These are phyloP conservation scores for Cordyceps javanica DNA, from an alignment of 2,329 filamentous ascomycete genomes.

Conservation along the genomic window DNA sequence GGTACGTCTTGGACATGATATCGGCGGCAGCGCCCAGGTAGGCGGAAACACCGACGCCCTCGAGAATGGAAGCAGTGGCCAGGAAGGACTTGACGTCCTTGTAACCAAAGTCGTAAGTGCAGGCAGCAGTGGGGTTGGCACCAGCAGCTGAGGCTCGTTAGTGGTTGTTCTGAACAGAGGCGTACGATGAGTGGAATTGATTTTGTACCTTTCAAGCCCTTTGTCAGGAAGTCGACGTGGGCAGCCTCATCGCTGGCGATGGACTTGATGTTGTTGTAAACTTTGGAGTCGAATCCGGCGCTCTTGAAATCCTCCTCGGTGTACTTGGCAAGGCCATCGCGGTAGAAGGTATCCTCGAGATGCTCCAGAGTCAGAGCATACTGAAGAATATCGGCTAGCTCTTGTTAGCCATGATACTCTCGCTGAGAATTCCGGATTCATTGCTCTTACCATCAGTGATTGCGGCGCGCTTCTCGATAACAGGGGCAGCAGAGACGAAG, in stretches of 20 bases:
- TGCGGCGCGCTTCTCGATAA: constrained; percentile 14
- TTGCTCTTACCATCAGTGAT: constrained; percentile 15
- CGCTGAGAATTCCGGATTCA: neutral
- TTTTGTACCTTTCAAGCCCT: constrained; percentile 22
- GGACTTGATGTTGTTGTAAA: constrained; percentile 54
- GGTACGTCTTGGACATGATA: constrained; percentile 51
- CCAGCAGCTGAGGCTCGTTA: constrained; percentile 52
- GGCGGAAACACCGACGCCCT: constrained; percentile 68
- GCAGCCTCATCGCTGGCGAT: constrained; percentile 57
- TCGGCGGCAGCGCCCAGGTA: constrained; percentile 66
- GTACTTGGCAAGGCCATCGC: constrained; percentile 63
- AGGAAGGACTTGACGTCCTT: constrained; percentile 62
- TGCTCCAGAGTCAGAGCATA: constrained; percentile 65
- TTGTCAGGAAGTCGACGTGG: constrained; percentile 29
- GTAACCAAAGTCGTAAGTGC: constrained; percentile 67
- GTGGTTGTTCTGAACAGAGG: neutral
- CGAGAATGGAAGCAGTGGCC: constrained; percentile 61
- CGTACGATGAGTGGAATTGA: constrained; percentile 21
- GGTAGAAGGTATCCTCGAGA: constrained; percentile 68
- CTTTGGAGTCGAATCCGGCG: constrained; percentile 48
- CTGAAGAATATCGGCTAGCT: constrained; percentile 13
- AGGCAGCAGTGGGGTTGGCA: constrained; percentile 59
- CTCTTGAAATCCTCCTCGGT: constrained; percentile 57
- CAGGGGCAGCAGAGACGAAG: constrained; percentile 14
- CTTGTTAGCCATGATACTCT: constrained; percentile 11